Evolutionary conservation across 331 rosid genomes (phyloP).

Genomic region (Arachis monticola): DNA sequence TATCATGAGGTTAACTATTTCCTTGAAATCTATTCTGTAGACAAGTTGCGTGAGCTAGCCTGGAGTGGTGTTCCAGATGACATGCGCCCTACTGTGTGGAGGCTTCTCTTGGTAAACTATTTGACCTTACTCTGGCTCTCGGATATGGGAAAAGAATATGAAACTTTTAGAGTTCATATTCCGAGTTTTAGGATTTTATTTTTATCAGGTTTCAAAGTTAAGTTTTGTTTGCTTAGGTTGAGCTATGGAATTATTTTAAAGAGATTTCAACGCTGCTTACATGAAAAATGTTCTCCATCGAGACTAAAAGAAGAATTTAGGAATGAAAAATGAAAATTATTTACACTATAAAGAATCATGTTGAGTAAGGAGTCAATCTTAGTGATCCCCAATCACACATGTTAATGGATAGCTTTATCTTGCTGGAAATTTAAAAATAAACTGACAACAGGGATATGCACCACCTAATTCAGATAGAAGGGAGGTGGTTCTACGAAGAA

Average conservation of each 20-base stretch:
- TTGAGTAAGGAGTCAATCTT: slow-evolving; percentile 20
- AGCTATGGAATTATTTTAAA: slow-evolving; percentile 20
- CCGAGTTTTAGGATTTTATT: slow-evolving; percentile 16
- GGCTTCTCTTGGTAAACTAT: slow-evolving; percentile 87
- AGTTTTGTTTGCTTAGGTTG: neutral
- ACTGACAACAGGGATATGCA: slow-evolving; percentile 99
- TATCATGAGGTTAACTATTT: neutral
- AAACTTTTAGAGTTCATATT: neutral
- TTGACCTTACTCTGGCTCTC: slow-evolving; percentile 3
- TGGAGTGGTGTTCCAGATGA: slow-evolving; percentile 90
- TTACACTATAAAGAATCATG: neutral
- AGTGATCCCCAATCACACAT: slow-evolving; percentile 9
- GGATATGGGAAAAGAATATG: neutral
- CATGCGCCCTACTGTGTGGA: slow-evolving; percentile 85
- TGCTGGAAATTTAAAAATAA: slow-evolving; percentile 69
- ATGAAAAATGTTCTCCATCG: slow-evolving; percentile 18
- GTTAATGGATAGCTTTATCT: slow-evolving; percentile 20
- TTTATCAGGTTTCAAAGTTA: neutral
- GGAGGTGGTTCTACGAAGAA: slow-evolving; percentile 85
- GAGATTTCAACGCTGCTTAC: slow-evolving; percentile 27
- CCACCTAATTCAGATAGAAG: slow-evolving; percentile 96
- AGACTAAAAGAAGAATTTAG: neutral
- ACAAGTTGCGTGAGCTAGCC: slow-evolving; percentile 84
- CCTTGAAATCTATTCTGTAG: slow-evolving; percentile 51
- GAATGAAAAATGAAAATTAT: slow-evolving; percentile 1